These are phyloP conservation scores for Lagerstroemia speciosa DNA, from an alignment of 345 rosid species.

Conservation along the genomic window DNA sequence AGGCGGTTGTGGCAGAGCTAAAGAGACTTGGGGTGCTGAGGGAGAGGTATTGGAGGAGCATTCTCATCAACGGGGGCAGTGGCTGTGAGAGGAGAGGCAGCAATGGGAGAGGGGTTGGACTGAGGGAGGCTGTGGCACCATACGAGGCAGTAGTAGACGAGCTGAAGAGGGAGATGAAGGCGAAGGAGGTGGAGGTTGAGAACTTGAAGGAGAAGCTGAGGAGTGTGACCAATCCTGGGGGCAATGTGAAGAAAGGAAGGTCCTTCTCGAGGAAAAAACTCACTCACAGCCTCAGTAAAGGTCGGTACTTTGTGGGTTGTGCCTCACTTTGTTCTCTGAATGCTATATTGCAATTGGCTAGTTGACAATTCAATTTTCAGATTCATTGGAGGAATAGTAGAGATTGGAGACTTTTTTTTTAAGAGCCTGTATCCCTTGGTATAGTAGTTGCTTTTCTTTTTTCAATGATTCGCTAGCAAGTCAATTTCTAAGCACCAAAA, in stretches of 20 bases:
- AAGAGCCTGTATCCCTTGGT: background rate
- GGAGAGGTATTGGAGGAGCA: slow-evolving; percentile 67
- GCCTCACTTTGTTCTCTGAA: background rate
- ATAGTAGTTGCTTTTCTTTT: background rate
- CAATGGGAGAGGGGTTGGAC: slow-evolving; percentile 24
- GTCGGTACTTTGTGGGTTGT: background rate
- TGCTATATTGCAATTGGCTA: background rate
- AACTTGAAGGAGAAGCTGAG: slow-evolving; percentile 73
- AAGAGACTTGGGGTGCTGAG: slow-evolving; percentile 60
- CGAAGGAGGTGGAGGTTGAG: slow-evolving; percentile 60
- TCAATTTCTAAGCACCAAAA: background rate
- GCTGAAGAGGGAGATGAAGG: slow-evolving; percentile 71
- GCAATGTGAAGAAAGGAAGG: slow-evolving; percentile 49
- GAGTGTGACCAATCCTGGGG: slow-evolving; percentile 14
- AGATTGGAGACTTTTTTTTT: background rate
- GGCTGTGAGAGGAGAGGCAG: slow-evolving; percentile 22
- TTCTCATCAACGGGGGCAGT: slow-evolving; percentile 25
- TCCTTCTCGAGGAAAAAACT: slow-evolving; percentile 61
- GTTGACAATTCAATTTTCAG: background rate
- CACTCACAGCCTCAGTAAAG: background rate
- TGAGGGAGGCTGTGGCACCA: slow-evolving; percentile 89
- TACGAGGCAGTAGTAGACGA: slow-evolving; percentile 86
- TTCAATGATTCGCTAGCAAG: background rate
- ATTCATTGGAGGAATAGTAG: background rate
- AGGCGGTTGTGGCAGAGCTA: slow-evolving; percentile 72